These are phyloP conservation scores for Vickermania spadyakhi DNA, from an alignment of 208 protist species.

Conservation along the genomic window DNA sequence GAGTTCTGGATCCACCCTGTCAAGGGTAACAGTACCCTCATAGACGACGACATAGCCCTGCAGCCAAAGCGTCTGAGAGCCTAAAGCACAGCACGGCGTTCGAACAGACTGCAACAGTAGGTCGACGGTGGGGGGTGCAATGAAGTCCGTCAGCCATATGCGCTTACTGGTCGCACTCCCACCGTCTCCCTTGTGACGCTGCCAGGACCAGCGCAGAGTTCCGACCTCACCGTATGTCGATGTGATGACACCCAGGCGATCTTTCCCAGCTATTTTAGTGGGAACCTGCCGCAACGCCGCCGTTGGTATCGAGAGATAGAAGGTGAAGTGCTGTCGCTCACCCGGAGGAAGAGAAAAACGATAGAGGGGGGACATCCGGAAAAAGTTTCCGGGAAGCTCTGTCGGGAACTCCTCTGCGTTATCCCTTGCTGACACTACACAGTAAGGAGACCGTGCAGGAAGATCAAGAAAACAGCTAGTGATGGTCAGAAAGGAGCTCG, in stretches of 20 bases:
- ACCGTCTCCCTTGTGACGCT: constrained; percentile 36
- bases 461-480: neutral
- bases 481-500: neutral
- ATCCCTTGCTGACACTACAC: neutral
- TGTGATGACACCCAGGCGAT: neutral
- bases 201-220: constrained; percentile 40
- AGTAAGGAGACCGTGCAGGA: neutral
- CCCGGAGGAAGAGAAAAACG: neutral
- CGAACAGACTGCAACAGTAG: constrained; percentile 11
- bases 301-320: neutral
- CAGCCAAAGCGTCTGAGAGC: neutral
- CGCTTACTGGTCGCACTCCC: constrained; percentile 22
- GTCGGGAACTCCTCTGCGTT: neutral
- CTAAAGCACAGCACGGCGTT: constrained; percentile 7
- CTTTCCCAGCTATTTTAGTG: neutral
- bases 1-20: constrained; percentile 12
- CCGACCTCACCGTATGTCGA: constrained; percentile 28
- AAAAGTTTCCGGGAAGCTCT: neutral
- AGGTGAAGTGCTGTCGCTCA: neutral
- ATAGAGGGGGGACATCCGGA: neutral
- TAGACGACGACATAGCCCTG: neutral
- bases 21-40: neutral
- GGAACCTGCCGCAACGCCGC: neutral
- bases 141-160: constrained; percentile 19
- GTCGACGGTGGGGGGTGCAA: constrained; percentile 19